These are phyloP conservation scores for Eucalyptus pauciflora DNA, from an alignment of 345 rosid species.

Conservation along the genomic window DNA sequence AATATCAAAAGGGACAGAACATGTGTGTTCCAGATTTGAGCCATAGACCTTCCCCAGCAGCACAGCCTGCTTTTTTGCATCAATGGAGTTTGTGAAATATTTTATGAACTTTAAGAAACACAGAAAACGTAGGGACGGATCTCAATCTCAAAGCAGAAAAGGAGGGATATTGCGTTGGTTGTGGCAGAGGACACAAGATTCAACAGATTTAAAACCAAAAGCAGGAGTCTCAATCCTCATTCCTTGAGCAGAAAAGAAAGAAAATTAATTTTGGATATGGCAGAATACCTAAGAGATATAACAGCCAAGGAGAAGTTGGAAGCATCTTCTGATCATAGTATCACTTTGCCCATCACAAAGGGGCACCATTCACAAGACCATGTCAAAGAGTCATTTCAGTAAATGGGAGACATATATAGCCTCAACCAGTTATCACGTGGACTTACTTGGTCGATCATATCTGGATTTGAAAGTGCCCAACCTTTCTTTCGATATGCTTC, in stretches of 20 bases:
- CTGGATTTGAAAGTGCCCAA: conserved; percentile 81
- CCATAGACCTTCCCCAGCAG: background rate
- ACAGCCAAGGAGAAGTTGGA: background rate
- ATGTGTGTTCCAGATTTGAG: background rate
- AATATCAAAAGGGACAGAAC: background rate
- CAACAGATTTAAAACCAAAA: background rate
- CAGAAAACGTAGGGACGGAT: background rate
- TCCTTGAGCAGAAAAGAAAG: background rate
- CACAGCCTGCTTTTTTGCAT: background rate
- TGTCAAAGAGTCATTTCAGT: background rate
- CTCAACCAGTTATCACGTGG: background rate
- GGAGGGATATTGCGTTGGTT: background rate
- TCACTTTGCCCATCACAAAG: background rate
- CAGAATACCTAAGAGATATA: background rate
- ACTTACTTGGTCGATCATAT: conserved; percentile 79
- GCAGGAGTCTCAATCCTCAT: background rate
- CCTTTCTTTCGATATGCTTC: conserved; percentile 96
- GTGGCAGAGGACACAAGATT: background rate
- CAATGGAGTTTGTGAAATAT: background rate
- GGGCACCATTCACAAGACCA: background rate
- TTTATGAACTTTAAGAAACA: background rate
- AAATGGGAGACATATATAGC: background rate
- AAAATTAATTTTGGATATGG: background rate
- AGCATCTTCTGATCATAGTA: background rate
- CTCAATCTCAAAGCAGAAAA: background rate